Percentiles rank a stretch among this genome's conserved stretches.
Evolutionary conservation across 2,329 filamentous ascomycete species (phyloP).

Genomic region (Chrysoporthe cubensis): DNA sequence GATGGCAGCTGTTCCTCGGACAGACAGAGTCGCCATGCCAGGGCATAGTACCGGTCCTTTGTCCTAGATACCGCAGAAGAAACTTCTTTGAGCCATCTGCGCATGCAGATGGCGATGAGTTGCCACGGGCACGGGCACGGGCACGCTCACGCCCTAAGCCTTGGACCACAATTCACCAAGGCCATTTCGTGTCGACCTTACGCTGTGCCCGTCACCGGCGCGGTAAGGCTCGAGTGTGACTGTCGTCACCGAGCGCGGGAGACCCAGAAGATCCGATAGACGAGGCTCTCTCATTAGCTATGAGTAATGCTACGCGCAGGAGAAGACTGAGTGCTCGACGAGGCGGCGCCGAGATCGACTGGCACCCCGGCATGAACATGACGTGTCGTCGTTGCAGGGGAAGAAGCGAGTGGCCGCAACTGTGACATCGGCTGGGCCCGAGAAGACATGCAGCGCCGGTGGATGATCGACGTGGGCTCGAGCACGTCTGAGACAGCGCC

Average conservation of each 20-base stretch:
- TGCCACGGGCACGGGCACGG: not conserved
- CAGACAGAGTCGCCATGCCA: too few species aligned
- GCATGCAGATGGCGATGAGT: not conserved
- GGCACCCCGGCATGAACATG: not conserved
- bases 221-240: not conserved
- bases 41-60: too few species aligned
- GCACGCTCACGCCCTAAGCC: not conserved
- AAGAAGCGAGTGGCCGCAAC: too few species aligned
- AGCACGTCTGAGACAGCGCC: too few species aligned
- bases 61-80: too few species aligned
- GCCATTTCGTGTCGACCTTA: not conserved
- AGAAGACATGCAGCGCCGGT: not conserved
- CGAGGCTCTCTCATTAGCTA: not conserved
- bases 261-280: not conserved
- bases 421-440: not conserved
- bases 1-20: not conserved
- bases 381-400: not conserved
- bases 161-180: not conserved
- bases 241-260: not conserved
- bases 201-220: not conserved
- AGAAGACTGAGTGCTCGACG: not conserved
- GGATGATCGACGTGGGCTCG: too few species aligned
- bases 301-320: not conserved
- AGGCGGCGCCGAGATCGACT: not conserved
- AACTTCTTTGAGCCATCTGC: too few species aligned